These are phyloP conservation scores for Paramecium pentaurelia DNA, from an alignment of 73 alveolate genomes.

Conservation along the genomic window DNA sequence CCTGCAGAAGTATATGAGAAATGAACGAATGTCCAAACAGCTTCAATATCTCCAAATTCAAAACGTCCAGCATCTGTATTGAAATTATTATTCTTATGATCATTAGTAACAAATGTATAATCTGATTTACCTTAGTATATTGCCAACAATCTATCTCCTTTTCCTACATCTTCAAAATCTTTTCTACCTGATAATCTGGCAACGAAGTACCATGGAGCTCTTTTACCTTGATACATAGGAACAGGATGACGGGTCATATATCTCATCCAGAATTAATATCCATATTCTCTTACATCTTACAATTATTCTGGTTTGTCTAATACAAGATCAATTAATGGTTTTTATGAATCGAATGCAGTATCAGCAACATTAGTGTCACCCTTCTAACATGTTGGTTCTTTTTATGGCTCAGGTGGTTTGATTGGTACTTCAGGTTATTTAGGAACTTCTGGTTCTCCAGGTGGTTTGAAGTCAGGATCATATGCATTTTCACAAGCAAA, in stretches of 20 bases:
- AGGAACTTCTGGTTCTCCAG: conserved; percentile 3
- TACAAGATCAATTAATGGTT: not conserved
- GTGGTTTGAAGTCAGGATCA: conserved; percentile 15
- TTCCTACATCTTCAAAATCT: not conserved
- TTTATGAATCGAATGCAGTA: not conserved
- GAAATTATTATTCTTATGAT: not conserved
- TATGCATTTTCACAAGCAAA: not conserved
- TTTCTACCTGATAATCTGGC: not conserved
- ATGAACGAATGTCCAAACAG: conserved; percentile 9
- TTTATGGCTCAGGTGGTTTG: conserved; percentile 14
- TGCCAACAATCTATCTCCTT: conserved; percentile 38
- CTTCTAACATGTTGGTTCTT: not conserved
- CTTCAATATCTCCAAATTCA: conserved; percentile 41
- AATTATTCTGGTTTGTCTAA: conserved; percentile 14
- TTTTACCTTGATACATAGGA: conserved; percentile 33
- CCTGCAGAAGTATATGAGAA: not conserved
- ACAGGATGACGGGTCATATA: conserved; percentile 25
- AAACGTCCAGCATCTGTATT: not conserved
- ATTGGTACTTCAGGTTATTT: not conserved
- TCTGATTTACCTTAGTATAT: not conserved
- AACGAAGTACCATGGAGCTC: conserved; percentile 14
- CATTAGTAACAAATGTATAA: not conserved
- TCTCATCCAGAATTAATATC: conserved; percentile 47
- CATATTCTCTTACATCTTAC: conserved; percentile 45
- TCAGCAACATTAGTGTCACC: not conserved